These are phyloP conservation scores for Gynochthodes officinalis DNA, from an alignment of 257 asterid genomes.

Conservation along the genomic window DNA sequence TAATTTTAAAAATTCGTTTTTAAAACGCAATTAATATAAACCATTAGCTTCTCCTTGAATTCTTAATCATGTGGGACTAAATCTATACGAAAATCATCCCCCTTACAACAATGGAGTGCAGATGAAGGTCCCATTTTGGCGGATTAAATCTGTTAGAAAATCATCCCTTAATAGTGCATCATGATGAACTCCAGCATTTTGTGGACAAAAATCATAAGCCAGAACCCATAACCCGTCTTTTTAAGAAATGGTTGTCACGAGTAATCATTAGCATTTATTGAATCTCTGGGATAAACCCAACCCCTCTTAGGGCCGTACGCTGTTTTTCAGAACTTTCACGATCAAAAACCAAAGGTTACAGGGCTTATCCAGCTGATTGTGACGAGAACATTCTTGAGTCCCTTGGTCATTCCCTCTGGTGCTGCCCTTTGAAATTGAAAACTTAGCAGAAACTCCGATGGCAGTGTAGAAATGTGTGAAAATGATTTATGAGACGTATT, in stretches of 20 bases:
- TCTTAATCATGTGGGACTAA: no score
- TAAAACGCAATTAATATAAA: no score
- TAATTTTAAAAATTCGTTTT: no score
- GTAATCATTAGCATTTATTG: conserved; percentile 16
- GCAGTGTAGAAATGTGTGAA: conserved; percentile 13
- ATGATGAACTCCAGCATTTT: not conserved
- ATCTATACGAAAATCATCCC: no score
- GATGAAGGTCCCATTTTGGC: not conserved
- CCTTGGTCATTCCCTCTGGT: not conserved
- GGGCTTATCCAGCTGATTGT: not conserved
- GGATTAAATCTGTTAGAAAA: no score
- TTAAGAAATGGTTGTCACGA: not conserved
- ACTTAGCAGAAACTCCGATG: not conserved
- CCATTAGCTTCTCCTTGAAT: no score
- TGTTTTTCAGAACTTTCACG: not conserved
- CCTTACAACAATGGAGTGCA: no score
- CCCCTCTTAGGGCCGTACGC: conserved; percentile 2
- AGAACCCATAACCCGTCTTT: conserved; percentile 6
- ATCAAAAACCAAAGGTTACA: conserved; percentile 5
- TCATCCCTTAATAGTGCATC: no score
- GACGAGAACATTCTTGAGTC: conserved; percentile 8
- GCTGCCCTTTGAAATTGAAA: not conserved
- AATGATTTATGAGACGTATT: conserved; percentile 17
- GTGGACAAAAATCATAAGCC: not conserved
- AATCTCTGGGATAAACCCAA: not conserved